Evolutionary conservation across 129 eudicot species (phyloP).

Genomic region (Chrysanthemum lavandulifolium): DNA sequence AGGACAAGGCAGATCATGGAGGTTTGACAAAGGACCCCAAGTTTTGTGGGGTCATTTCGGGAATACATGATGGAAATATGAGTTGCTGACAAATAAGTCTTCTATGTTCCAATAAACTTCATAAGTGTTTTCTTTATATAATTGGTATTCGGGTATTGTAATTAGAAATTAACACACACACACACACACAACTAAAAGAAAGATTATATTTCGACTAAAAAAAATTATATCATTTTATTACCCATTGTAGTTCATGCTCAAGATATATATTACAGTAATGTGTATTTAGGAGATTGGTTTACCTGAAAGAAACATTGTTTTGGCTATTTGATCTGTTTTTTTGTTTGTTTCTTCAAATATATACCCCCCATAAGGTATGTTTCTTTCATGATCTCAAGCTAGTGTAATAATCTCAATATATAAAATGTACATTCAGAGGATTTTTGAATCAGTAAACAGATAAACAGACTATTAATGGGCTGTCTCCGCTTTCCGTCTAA

Average conservation of each 20-base stretch:
- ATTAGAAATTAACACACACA: conserved; percentile 26
- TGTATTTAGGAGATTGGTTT: too few species aligned
- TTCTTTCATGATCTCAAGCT: too few species aligned
- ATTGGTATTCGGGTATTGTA: conserved; percentile 37
- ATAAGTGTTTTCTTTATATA: conserved; percentile 22
- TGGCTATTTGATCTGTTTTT: too few species aligned
- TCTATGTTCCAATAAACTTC: conserved; percentile 29
- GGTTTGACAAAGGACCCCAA: conserved; percentile 42
- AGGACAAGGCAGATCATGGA: conserved; percentile 40
- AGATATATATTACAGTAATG: too few species aligned
- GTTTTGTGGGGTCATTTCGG: conserved; percentile 40
- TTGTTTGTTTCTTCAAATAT: too few species aligned
- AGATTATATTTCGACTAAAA: too few species aligned
- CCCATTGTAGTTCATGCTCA: too few species aligned
- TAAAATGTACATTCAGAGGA: conserved; percentile 7
- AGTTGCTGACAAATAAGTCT: conserved; percentile 18
- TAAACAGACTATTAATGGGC: conserved; percentile 20
- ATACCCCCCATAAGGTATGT: too few species aligned
- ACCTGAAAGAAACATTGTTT: too few species aligned
- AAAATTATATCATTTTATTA: too few species aligned
- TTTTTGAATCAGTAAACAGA: conserved; percentile 10
- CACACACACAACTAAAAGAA: too few species aligned
- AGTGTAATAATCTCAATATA: background rate
- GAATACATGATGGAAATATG: conserved; percentile 21
- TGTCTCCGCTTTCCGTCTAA: conserved; percentile 26